These are phyloP conservation scores for Ustilago bromivora DNA, from an alignment of 1,284 basidiomycete species.

Conservation along the genomic window DNA sequence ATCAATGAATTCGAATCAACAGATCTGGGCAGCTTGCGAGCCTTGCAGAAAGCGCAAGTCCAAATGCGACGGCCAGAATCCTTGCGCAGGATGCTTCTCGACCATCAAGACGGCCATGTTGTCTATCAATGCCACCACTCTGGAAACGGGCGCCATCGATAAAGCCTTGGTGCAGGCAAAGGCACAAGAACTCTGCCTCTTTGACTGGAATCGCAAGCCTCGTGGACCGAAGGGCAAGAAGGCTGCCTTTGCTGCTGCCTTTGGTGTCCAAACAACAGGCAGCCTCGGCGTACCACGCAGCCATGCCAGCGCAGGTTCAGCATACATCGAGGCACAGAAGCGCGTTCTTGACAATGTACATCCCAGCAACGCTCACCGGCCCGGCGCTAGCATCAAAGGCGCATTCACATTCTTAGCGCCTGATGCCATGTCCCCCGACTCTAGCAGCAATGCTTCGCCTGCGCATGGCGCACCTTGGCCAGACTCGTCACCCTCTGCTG, in stretches of 20 bases:
- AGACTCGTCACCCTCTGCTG: background rate
- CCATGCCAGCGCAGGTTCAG: slow-evolving; percentile 42
- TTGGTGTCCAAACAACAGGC: slow-evolving; percentile 27
- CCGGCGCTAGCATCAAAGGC: slow-evolving; percentile 10
- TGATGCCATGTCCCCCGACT: background rate
- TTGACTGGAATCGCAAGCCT: slow-evolving; percentile 61
- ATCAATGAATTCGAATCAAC: background rate
- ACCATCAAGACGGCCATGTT: slow-evolving; percentile 50
- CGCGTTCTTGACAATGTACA: slow-evolving; percentile 28
- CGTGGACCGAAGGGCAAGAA: slow-evolving; percentile 59
- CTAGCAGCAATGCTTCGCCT: slow-evolving; percentile 13
- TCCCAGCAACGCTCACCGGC: background rate
- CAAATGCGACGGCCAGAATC: slow-evolving; percentile 55
- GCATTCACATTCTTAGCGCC: slow-evolving; percentile 23
- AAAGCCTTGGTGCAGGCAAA: slow-evolving; percentile 31
- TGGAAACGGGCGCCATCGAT: slow-evolving; percentile 32
- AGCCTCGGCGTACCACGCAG: slow-evolving; percentile 45
- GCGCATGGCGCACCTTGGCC: slow-evolving; percentile 5
- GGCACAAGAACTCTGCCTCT: slow-evolving; percentile 53
- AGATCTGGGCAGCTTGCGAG: slow-evolving; percentile 63
- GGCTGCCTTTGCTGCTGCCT: slow-evolving; percentile 43
- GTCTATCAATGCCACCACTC: slow-evolving; percentile 34
- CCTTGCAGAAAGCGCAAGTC: slow-evolving; percentile 58
- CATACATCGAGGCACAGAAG: slow-evolving; percentile 51
- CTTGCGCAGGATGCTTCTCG: slow-evolving; percentile 52